Base-by-base conservation (phyloP, 1,284 basidiomycete genomes). In the Austroboletus novae-zelandiae region DNA sequence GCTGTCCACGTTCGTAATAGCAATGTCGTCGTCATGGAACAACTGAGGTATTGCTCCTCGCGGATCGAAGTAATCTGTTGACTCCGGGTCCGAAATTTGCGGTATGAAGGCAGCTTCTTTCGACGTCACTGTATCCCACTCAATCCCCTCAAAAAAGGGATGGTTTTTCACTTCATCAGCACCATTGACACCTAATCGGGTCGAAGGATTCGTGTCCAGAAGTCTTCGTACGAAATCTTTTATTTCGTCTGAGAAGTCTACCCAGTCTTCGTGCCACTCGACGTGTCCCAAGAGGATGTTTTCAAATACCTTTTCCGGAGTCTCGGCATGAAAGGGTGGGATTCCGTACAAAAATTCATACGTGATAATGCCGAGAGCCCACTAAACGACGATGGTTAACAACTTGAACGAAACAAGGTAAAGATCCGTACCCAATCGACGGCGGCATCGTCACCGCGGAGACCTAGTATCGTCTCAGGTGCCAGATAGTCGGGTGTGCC, bases 281-380 rank as follows among this genome's bases (percentile, higher is more conserved):
- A 99, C 84, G 37, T 91, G 85, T 13, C 95, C 87, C n/a, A 95
- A 98, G 15, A 99, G 79, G 62, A 99, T 98, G 67, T 98, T 99
- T 73, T 98, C 95, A 64, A 99, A 99, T 5, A 99, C 95, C 72
- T 92, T 93, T 68, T 98, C 94, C 0, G 96, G 95, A 9, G 91
- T 91, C 54, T 97, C 93, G 43, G 92, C 96, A 62, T 99, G 94
- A 81, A 99, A 99, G 0, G 97, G 97, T 30, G 97, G 97, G 36
- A 94, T 83, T 4, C 97, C 95, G 61, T 96, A 99, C 32, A 99
- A 72, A 71, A 99, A 99, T 74, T 99, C 96, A 72, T 99, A 99
- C 27, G 94, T 89, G 62, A 99, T 97, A 41, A 98, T 94, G 54
- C 97, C 97, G 32, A 99, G 80, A 14, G 97, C 97, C 97, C 97